Conservation (phyloP, 257 asterid species). For the Nicotiana otophora region DNA sequence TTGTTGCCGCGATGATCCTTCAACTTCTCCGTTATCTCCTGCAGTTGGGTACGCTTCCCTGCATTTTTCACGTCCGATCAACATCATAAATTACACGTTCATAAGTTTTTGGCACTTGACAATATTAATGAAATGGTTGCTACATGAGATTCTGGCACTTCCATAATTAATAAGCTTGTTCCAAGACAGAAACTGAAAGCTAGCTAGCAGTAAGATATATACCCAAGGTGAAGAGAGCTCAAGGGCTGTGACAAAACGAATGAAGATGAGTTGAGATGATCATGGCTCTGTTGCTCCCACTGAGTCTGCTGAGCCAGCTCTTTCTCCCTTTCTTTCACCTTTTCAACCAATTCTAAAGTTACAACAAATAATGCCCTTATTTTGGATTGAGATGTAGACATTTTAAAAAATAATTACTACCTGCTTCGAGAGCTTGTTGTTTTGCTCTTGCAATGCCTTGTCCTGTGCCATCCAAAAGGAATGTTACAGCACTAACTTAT, state of each 20-base stretch:
- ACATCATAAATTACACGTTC: no score
- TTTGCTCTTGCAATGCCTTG: constrained; percentile 72
- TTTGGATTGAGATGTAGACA: neutral
- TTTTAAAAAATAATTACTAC: constrained; percentile 15
- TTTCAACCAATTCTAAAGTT: neutral
- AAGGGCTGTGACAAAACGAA: constrained; percentile 28
- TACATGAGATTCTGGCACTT: no score
- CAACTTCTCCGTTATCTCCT: constrained; percentile 37
- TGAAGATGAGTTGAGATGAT: constrained; percentile 34
- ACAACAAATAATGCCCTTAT: no score
- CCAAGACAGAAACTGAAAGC: no score
- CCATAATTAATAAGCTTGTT: no score
- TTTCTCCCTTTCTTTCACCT: constrained; percentile 68
- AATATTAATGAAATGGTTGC: no score
- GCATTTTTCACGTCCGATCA: constrained; percentile 11
- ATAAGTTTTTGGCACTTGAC: no score
- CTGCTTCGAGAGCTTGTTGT: constrained; percentile 57
- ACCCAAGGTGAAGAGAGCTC: constrained; percentile 45
- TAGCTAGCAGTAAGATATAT: neutral
- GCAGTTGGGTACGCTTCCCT: constrained; percentile 29
- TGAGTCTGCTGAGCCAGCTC: constrained; percentile 27
- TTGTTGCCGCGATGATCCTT: constrained; percentile 29
- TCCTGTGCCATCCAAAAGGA: constrained; percentile 37
- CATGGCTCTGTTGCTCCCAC: constrained; percentile 40
- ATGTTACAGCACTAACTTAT: neutral